phyloP scores from a whole-genome alignment of 305 asterid genomes.

The Fraxinus floribunda region DNA sequence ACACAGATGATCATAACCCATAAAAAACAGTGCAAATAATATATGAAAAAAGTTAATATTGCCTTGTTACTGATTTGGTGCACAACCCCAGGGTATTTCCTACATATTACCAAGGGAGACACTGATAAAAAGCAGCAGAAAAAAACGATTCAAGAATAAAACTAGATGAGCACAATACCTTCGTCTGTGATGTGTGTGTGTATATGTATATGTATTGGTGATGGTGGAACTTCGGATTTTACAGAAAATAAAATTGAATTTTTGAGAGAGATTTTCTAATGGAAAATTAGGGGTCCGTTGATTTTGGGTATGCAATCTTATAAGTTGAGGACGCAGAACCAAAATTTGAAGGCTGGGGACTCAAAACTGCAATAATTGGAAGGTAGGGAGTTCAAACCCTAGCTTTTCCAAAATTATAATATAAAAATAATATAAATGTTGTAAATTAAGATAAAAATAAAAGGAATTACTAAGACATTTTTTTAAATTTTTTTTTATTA shows the following conservation, averaged over 20 bases:
- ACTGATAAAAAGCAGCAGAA: not conserved
- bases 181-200: not conserved
- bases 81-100: not conserved
- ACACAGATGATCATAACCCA: constrained; percentile 22
- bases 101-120: not conserved
- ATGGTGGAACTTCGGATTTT: not conserved
- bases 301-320: not conserved
- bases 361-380: not conserved
- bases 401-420: not conserved
- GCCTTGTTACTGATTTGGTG: not conserved
- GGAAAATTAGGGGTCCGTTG: not conserved
- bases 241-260: not conserved
- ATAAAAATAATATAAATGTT: too few species aligned
- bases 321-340: not conserved
- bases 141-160: not conserved
- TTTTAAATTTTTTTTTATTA: too few species aligned
- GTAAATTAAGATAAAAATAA: too few species aligned
- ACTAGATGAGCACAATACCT: not conserved
- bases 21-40: not conserved
- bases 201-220: not conserved
- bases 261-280: not conserved
- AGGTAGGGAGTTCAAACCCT: not conserved
- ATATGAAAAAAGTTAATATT: not conserved
- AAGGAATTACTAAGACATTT: not conserved
- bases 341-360: not conserved